phyloP scores from a whole-genome alignment of 2,329 filamentous ascomycete genomes.

The Calonectria hawksworthii region DNA sequence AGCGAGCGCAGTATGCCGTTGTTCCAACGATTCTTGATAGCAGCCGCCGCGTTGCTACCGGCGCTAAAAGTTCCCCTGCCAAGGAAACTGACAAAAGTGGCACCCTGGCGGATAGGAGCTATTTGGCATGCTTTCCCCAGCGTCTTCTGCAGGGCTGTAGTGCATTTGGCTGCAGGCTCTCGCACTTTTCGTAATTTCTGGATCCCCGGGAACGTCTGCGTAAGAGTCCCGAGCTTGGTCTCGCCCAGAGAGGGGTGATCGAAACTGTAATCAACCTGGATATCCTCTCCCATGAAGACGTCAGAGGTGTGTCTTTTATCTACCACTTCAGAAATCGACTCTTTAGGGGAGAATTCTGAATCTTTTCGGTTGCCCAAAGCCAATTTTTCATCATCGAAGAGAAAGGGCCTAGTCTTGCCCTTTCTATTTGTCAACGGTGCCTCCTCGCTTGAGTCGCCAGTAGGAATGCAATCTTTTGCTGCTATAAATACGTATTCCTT shows the following conservation, averaged over 20 bases:
- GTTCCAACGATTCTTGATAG: background rate
- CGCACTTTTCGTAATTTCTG: background rate
- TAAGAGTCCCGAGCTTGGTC: background rate
- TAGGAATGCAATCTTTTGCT: background rate
- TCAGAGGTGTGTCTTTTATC: background rate
- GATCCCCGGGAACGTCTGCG: background rate
- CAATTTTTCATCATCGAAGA: background rate
- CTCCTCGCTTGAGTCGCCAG: background rate
- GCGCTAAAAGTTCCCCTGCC: constrained; percentile 15
- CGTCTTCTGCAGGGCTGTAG: background rate
- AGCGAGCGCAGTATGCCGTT: background rate
- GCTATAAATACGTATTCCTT: background rate
- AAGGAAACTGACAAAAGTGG: constrained; percentile 4
- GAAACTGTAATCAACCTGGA: background rate
- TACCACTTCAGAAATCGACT: background rate
- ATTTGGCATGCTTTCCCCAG: constrained; percentile 20
- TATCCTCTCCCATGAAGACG: background rate
- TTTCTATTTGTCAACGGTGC: background rate
- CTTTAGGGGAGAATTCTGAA: background rate
- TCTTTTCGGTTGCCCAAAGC: background rate
- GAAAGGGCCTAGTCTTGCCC: background rate
- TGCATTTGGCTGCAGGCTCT: background rate
- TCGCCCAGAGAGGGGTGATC: background rate
- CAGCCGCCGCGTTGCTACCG: background rate
- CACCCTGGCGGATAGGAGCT: constrained; percentile 2